Evolutionary conservation across 176 grass and related monocot genomes (phyloP).

Genomic region (Avena eriantha): DNA sequence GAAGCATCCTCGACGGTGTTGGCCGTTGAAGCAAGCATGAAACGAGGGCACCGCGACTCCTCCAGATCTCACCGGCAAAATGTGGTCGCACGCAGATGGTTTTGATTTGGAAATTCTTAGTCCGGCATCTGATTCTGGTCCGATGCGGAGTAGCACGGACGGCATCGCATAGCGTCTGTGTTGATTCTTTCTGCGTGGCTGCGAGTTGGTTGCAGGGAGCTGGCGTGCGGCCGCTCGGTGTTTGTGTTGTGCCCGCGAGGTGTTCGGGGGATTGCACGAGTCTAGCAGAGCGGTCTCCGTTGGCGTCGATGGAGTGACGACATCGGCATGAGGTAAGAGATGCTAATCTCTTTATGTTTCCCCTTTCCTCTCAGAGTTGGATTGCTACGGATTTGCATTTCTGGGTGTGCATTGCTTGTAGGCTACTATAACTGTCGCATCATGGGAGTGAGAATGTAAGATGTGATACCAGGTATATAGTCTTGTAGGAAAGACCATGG

Average conservation of each 20-base stretch:
- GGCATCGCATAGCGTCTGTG: not conserved
- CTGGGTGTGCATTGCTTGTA: not conserved
- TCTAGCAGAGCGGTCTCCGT: not conserved
- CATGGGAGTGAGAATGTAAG: too few relatives aligned
- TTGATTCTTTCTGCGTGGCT: not conserved
- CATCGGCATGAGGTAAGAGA: slow-evolving; percentile 1
- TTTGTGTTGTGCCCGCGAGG: slow-evolving; percentile 22
- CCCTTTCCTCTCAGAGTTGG: not conserved
- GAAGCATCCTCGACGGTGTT: not conserved
- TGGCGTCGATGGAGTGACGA: not conserved
- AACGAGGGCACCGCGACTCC: not conserved
- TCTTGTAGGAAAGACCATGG: not conserved
- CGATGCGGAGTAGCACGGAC: not conserved
- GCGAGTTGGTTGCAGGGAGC: not conserved
- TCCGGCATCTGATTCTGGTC: not conserved
- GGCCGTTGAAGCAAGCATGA: slow-evolving; percentile 18
- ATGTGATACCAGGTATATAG: too few relatives aligned
- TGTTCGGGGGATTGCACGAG: slow-evolving; percentile 27
- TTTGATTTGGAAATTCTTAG: not conserved
- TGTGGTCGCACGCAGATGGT: not conserved
- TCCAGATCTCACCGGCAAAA: not conserved
- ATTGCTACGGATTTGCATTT: not conserved
- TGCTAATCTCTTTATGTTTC: not conserved
- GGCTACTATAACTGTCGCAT: not conserved
- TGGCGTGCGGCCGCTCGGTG: not conserved